Conservation (phyloP, 1,284 basidiomycete genomes). For the Tylopilus orsonianus region DNA sequence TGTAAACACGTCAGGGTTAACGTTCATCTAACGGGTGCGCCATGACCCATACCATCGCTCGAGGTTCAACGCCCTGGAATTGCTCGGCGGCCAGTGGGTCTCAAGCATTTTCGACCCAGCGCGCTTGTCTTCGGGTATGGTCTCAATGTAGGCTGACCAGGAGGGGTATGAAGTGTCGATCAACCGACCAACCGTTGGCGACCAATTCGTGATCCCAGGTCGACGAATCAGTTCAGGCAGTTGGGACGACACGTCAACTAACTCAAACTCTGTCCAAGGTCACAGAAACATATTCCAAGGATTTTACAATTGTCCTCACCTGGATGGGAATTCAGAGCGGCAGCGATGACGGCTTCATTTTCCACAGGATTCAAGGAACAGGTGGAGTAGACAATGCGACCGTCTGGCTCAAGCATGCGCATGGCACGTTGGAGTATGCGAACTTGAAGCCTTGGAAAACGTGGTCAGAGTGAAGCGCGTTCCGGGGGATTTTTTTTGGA, state of each 20-base stretch:
- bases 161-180: constrained; percentile 36
- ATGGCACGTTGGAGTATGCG: constrained; percentile 93
- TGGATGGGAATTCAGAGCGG: constrained; percentile 71
- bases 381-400: constrained; percentile 96
- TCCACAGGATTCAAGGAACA: constrained; percentile 98
- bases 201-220: constrained; percentile 78
- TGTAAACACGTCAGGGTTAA: constrained; percentile 6
- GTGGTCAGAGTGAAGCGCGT: neutral
- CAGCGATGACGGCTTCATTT: constrained; percentile 95
- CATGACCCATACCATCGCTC: constrained; percentile 61
- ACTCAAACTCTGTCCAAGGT: constrained; percentile 59
- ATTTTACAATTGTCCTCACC: constrained; percentile 40
- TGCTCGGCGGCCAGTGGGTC: constrained; percentile 80
- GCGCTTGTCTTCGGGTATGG: constrained; percentile 48
- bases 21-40: neutral
- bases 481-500: neutral
- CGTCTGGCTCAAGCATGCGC: constrained; percentile 83
- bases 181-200: constrained; percentile 53
- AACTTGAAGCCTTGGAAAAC: constrained; percentile 70
- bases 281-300: neutral
- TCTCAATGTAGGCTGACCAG: constrained; percentile 54
- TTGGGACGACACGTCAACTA: constrained; percentile 76
- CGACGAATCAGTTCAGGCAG: constrained; percentile 75
- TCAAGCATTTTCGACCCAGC: constrained; percentile 58
- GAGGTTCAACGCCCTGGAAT: constrained; percentile 60